Evolutionary conservation across 192 early-diverging fungal genomes (phyloP), one percentile per base, ranked within the genome.

Genomic region (Dissophora ornata): DNA sequence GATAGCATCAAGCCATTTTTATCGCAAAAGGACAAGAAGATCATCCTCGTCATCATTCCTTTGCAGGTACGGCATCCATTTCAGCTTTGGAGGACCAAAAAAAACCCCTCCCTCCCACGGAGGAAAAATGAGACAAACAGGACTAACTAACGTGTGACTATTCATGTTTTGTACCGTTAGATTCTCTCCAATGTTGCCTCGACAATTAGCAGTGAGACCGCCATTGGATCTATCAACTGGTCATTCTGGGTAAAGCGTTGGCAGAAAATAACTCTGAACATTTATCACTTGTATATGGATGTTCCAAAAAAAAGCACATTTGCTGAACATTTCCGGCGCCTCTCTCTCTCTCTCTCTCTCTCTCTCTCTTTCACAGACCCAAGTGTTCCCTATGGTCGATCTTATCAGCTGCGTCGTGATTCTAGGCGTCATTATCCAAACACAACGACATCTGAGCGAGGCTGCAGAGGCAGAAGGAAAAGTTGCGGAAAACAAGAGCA

Each of bases 1-100:
- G 50, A 25, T 55, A 75, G 71, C 63, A 85, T 87, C 51, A 84
- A 85, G 47, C 84, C 84, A 45, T 87, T 87, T 57, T 47, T 87
- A 21, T 84, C 82, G 3, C 54, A 65, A 56, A 81, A 81, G 33
- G 86, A 87, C 61, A 87, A 87, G 52, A 74, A 69, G 51, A 69
- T 87, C n/a, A 80, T 87, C 30, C 79, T 78, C 6, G 65, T 82
- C 29, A 79, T 87, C 34, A 74, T 87, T 12, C 86, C 86, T 19
- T 57, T 85, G 2, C 86, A 87, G 61, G 77, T 81, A 63, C 25
- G 24, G 6, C 18, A 5, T 30, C 21, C 26, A 21, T 32, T 32
- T 8, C n/a, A n/a, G n/a, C n/a, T n/a, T n/a, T n/a, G n/a, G n/a
- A n/a, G n/a, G n/a, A n/a, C n/a, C n/a, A n/a, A n/a, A n/a, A n/a